Evolutionary conservation across 2,329 filamentous ascomycete genomes (phyloP).

Genomic region (Venturia pyrina): DNA sequence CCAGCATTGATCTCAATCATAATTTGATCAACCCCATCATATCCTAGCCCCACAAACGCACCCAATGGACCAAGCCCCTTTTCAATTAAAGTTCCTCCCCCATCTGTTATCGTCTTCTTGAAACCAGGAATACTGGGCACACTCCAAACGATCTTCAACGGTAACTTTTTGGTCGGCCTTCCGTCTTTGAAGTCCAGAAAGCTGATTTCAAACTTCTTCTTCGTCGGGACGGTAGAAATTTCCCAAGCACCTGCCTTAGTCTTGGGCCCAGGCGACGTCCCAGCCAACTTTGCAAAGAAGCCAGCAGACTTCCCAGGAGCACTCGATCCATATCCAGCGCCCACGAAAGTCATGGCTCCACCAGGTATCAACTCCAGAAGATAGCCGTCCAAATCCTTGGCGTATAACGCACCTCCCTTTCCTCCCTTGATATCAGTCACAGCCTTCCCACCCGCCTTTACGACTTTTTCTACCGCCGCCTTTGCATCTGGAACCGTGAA

Average conservation of each 20-base stretch:
- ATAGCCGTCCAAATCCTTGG: slow-evolving; percentile 5
- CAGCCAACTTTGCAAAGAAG: slow-evolving; percentile 1
- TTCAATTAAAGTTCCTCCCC: not conserved
- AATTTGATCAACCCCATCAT: slow-evolving; percentile 2
- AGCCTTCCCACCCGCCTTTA: slow-evolving; percentile 3
- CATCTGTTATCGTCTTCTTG: slow-evolving; percentile 6
- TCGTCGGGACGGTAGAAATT: not conserved
- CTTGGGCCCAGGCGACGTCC: not conserved
- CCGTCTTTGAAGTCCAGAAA: not conserved
- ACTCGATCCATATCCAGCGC: not conserved
- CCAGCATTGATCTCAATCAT: slow-evolving; percentile 9
- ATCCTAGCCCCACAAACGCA: not conserved
- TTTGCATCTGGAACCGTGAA: slow-evolving; percentile 1
- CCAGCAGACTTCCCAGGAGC: not conserved
- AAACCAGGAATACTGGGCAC: slow-evolving; percentile 5
- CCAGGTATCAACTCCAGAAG: not conserved
- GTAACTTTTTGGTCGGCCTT: not conserved
- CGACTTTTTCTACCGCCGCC: not conserved
- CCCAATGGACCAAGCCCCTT: slow-evolving; percentile 1
- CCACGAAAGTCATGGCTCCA: not conserved
- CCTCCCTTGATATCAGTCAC: not conserved
- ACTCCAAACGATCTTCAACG: slow-evolving; percentile 8
- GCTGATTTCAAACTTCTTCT: not conserved
- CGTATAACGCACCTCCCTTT: not conserved
- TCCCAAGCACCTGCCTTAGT: not conserved